Evolutionary conservation across 306 rosid species (phyloP), one percentile per base, ranked within the genome.

Genomic region (Fragaria iinumae): DNA sequence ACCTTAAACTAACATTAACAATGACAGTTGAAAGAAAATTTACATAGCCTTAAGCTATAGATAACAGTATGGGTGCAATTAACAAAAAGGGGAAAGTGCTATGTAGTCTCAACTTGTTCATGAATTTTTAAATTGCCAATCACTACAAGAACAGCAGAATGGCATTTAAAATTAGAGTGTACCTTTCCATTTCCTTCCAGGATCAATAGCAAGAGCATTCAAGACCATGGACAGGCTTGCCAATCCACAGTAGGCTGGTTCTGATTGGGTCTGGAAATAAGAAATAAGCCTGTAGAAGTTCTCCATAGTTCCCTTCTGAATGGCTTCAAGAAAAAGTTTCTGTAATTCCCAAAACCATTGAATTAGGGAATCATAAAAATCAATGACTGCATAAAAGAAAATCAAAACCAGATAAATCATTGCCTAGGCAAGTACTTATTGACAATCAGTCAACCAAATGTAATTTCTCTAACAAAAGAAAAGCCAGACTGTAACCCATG

Each of bases 131-230:
- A n/a, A 7, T 13, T 39, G 8, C 5, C 68, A 38, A 23, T 73
- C 67, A 57, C 53, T 14, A 56, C 5, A 29, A 21, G 43, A 57
- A 57, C 38, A 71, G 18, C 38, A 69, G 38, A 60, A 69, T 36
- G 9, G 11, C 32, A 27, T 14, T 16, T 17, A 75, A 67, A 67
- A 1, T 34, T 18, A 36, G 53, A 59, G 4, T 18, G 56, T 69
- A 90, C 98, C 98, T 86, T 95, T 95, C 98, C 98, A 95, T 82
- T 89, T 95, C 71, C 96, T 88, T 41, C 97, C 92, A 3, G 98
- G 98, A 84, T 95, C 97, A 83, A 95, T 95, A 72, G 95, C 89
- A 36, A 95, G 97, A 69, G 97, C 91, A 79, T 95, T 95, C 87
- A 95, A 85, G 48, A 90, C 98, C 98, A 92, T 89, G 63, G 98